phyloP scores from a whole-genome alignment of 371 early-diverging fungal species.

The Zychaea mexicana region DNA sequence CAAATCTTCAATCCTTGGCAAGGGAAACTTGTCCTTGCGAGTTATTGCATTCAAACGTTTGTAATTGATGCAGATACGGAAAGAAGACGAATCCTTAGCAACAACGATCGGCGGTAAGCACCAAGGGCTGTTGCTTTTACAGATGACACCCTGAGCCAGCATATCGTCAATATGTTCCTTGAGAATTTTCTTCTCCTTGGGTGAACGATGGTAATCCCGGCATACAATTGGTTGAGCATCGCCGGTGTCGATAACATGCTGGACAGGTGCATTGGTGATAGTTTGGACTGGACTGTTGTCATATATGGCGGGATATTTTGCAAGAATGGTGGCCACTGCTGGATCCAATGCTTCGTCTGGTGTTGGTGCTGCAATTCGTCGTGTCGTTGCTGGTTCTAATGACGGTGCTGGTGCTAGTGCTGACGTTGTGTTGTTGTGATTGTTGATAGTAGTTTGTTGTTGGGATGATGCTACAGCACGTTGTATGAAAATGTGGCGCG shows the following conservation, averaged over 20 bases:
- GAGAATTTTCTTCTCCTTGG: conserved; percentile 8
- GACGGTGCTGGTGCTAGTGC: too few relatives aligned
- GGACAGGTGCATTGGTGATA: conserved; percentile 13
- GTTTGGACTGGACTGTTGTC: neutral
- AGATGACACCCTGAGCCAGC: conserved; percentile 14
- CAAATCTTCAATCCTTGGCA: conserved; percentile 42
- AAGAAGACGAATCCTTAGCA: conserved; percentile 40
- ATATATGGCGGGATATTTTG: neutral
- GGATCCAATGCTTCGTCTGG: neutral
- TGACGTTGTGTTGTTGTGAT: too few relatives aligned
- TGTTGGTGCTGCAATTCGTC: neutral
- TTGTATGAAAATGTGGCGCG: too few relatives aligned
- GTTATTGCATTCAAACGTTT: conserved; percentile 42
- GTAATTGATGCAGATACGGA: conserved; percentile 34
- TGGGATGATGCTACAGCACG: neutral
- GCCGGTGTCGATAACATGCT: conserved; percentile 12
- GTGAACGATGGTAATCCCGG: conserved; percentile 5
- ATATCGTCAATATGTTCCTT: conserved; percentile 18
- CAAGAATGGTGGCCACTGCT: neutral
- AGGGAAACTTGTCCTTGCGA: conserved; percentile 31
- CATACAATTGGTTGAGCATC: conserved; percentile 9
- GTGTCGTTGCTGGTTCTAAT: neutral
- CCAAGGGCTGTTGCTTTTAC: conserved; percentile 40
- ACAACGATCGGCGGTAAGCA: conserved; percentile 48
- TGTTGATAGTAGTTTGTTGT: too few relatives aligned